Base-by-base conservation (phyloP, 345 rosid genomes). In the Arabidopsis arenosa region DNA sequence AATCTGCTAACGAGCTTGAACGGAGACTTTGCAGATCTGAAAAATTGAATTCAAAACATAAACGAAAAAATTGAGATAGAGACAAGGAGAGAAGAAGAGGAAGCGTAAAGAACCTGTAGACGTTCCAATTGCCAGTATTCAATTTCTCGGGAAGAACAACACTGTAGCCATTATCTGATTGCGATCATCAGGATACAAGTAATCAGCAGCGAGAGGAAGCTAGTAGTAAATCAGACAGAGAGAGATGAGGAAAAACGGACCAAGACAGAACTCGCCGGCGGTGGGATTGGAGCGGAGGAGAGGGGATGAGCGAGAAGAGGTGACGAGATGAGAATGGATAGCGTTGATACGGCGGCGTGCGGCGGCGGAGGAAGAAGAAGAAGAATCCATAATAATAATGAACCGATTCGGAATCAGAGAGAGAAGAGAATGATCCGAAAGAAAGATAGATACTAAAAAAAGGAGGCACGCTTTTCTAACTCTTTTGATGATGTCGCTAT, bases 61-160 rank as follows among this genome's bases (percentile, higher is more conserved):
- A 28, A 28, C 30, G 23, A 23, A 23, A 23, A 28, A 28, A 28
- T 59, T n/a, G 30, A 43, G 14, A 7, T 5, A 5, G 12, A 45
- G 48, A n/a, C 65, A 70, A 4, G 26, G 0, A 39, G 43, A 60
- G n/a, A 43, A 58, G 2, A 3, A 21, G 13, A 66, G 56, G 7
- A 14, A 40, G 23, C 6, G 9, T 9, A 21, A 55, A 51, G 56
- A 70, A 95, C 99, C 97, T 87, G 85, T 88, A 90, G 3, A 95
- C 99, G 61, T 90, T 90, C 99, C 97, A 95, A 77, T 87, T 86
- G 33, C 97, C 99, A 1, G 93, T 84, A 41, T 84, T 87, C 87
- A 95, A 75, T 82, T 88, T 92, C 86, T 95, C 99, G 0, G 99
- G 99, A 65, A 95, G 97, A 75, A 85, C 96, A 71, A 88, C 94